Conservation (phyloP, 441 rosid genomes). For the Populus hybrid region DNA sequence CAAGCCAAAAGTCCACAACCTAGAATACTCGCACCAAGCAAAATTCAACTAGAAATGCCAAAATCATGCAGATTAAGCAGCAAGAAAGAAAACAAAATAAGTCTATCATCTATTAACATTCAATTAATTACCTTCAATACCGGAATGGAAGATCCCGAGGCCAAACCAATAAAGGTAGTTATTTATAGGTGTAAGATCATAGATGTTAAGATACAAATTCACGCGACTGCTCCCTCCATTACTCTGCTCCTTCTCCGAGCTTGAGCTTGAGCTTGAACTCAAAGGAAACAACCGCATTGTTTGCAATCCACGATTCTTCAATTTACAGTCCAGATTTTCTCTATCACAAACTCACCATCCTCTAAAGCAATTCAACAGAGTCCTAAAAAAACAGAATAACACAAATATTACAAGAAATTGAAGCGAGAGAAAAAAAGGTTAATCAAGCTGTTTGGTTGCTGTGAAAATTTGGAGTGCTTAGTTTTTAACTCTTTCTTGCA, state of each 20-base stretch:
- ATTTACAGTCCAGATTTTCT: constrained; percentile 16
- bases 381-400: neutral
- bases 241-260: constrained; percentile 37
- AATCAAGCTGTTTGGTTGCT: neutral
- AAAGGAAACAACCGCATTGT: constrained; percentile 72
- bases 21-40: neutral
- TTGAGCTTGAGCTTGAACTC: constrained; percentile 22
- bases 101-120: neutral
- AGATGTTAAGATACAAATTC: constrained; percentile 76
- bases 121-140: constrained; percentile 64
- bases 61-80: neutral
- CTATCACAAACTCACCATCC: constrained; percentile 37
- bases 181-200: constrained; percentile 90
- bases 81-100: neutral
- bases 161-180: constrained; percentile 92
- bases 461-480: neutral
- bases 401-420: neutral
- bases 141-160: constrained; percentile 92
- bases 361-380: constrained; percentile 10
- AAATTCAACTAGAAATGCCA: neutral
- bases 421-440: neutral
- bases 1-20: neutral
- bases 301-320: constrained; percentile 12
- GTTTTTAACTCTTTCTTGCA: neutral
- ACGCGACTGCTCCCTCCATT: constrained; percentile 34